Percentiles rank a stretch among this genome's conserved stretches.
Conservation (phyloP, 345 rosid genomes). For the Gossypium thurberi region DNA sequence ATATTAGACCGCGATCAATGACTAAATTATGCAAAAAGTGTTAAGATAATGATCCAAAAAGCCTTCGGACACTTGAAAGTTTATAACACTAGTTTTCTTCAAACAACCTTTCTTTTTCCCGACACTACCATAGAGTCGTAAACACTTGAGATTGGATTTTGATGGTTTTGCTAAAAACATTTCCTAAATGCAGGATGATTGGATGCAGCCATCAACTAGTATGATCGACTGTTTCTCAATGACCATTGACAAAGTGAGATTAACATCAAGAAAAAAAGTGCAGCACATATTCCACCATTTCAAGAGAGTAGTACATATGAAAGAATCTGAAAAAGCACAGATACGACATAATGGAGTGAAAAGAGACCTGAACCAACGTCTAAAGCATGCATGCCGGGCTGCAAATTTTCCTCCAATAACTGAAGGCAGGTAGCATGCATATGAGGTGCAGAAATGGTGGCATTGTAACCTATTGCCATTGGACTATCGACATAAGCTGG, state of each 20-base stretch:
- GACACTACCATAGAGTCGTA: not conserved
- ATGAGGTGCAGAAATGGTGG: conserved; percentile 96
- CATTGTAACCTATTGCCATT: conserved; percentile 86
- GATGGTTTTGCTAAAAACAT: not conserved
- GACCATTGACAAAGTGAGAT: not conserved
- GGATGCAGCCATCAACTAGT: not conserved
- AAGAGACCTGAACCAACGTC: conserved; percentile 93
- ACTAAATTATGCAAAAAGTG: not conserved
- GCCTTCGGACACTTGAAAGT: not conserved
- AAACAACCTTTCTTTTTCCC: not conserved
- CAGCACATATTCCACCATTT: not conserved
- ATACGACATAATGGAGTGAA: not conserved
- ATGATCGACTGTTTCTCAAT: not conserved
- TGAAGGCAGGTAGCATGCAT: conserved; percentile 97
- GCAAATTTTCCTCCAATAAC: conserved; percentile 67
- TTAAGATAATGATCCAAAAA: not conserved
- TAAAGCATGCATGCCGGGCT: conserved; percentile 86
- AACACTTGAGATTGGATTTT: not conserved
- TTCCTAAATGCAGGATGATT: not conserved
- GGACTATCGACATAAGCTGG: conserved; percentile 81
- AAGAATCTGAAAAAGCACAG: not conserved
- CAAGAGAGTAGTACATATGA: not conserved
- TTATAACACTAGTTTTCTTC: not conserved
- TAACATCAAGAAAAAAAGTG: not conserved
- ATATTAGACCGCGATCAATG: not conserved